Percentiles rank a stretch among this genome's conserved stretches.
Evolutionary conservation across 176 grass and related monocot species (phyloP).

Genomic region (Coix lacrymajobi): DNA sequence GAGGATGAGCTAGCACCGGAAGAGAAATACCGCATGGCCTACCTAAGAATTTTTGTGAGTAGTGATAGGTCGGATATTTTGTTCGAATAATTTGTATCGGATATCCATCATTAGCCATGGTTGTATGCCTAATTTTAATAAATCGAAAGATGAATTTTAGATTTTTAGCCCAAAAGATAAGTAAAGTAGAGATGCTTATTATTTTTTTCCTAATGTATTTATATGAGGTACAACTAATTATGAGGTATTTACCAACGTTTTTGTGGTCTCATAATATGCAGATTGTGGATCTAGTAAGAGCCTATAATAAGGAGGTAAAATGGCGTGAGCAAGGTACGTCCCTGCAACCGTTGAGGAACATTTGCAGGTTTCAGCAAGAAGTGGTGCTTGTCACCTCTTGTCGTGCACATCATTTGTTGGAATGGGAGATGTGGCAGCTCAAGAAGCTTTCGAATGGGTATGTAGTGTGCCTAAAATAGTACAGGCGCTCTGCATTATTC

Average conservation of each 20-base stretch:
- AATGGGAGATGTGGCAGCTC: neutral
- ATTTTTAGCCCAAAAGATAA: neutral
- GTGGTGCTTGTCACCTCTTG: neutral
- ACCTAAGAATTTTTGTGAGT: neutral
- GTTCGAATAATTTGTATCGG: no score
- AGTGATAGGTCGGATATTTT: no score
- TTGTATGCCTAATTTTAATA: no score
- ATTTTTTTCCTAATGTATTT: neutral
- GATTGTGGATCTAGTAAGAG: neutral
- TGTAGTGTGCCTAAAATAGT: neutral
- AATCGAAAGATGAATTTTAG: neutral
- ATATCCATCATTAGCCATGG: no score
- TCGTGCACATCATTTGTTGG: neutral
- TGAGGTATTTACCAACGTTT: neutral
- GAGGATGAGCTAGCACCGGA: neutral
- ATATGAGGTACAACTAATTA: neutral
- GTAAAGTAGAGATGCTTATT: neutral
- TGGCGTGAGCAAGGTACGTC: neutral
- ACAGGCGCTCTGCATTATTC: neutral
- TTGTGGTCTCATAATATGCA: neutral
- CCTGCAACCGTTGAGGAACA: neutral
- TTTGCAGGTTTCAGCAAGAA: neutral
- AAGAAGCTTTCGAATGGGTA: neutral
- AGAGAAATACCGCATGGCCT: neutral
- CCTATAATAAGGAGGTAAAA: neutral